Evolutionary conservation across 495 filamentous ascomycete genomes (phyloP).

Genomic region (Sabuloglossum arenarium): DNA sequence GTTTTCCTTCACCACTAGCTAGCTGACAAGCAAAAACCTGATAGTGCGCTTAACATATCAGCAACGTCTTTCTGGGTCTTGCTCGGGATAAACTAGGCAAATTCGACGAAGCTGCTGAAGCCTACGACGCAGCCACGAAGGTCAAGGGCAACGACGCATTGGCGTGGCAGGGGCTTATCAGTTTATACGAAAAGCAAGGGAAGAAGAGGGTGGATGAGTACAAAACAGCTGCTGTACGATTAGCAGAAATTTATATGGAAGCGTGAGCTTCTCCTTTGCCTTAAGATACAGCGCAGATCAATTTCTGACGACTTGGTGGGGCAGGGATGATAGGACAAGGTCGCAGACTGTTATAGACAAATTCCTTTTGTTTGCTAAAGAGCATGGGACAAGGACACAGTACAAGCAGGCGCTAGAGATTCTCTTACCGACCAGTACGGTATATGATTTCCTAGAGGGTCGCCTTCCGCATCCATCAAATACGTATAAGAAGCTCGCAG

Average conservation of each 20-base stretch:
- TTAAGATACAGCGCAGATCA: background rate
- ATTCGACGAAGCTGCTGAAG: slow-evolving; percentile 45
- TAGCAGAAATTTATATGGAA: slow-evolving; percentile 55
- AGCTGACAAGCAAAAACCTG: background rate
- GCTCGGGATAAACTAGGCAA: slow-evolving; percentile 54
- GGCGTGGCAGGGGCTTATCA: slow-evolving; percentile 82
- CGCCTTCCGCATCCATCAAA: slow-evolving; percentile 57
- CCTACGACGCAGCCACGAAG: slow-evolving; percentile 54
- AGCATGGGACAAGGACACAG: slow-evolving; percentile 48
- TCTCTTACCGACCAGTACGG: slow-evolving; percentile 50
- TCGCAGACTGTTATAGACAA: slow-evolving; percentile 72
- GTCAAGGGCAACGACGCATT: slow-evolving; percentile 39
- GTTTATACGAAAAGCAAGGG: slow-evolving; percentile 60
- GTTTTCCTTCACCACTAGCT: slow-evolving; percentile 8
- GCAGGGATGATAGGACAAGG: slow-evolving; percentile 39
- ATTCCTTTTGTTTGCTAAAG: slow-evolving; percentile 44
- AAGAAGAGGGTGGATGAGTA: slow-evolving; percentile 49
- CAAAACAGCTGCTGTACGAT: slow-evolving; percentile 41
- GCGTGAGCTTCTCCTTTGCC: slow-evolving; percentile 22
- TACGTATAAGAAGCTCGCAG: slow-evolving; percentile 67
- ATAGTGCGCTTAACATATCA: slow-evolving; percentile 12
- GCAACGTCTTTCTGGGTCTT: slow-evolving; percentile 64
- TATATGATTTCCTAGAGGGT: slow-evolving; percentile 74
- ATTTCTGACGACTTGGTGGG: slow-evolving; percentile 7
- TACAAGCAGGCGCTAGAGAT: slow-evolving; percentile 51